Evolutionary conservation across 1,284 basidiomycete genomes (phyloP), one percentile per base, ranked within the genome.

Genomic region (Melampsora larici-populina): DNA sequence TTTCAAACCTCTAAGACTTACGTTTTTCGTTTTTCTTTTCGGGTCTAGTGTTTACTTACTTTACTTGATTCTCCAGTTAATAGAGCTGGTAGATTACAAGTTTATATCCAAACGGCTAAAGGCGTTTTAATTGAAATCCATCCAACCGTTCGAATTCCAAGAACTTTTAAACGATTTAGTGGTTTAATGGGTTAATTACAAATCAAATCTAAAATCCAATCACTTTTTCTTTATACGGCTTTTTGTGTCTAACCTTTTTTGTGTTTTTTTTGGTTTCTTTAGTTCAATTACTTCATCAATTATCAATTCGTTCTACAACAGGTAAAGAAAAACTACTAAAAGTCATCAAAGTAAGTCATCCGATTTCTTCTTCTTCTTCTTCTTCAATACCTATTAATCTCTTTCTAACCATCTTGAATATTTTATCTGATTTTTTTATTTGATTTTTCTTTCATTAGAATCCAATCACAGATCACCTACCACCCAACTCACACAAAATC

Each of bases 181-280:
- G 96, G 96, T 51, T 86, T 99, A 79, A 99, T 99, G 97, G 93
- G 94, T 94, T n/a, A n/a, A n/a, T n/a, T n/a, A n/a, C n/a, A n/a
- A n/a, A n/a, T n/a, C n/a, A n/a, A n/a, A n/a, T n/a, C n/a, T n/a
- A n/a, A n/a, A n/a, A n/a, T n/a, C n/a, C n/a, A n/a, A n/a, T n/a
- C n/a, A n/a, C n/a, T n/a, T n/a, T n/a, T n/a, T n/a, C n/a, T n/a
- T n/a, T n/a, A n/a, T n/a, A n/a, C n/a, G n/a, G n/a, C n/a, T n/a
- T n/a, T n/a, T n/a, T n/a, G n/a, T n/a, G n/a, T n/a, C n/a, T n/a
- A n/a, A n/a, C n/a, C n/a, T n/a, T n/a, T n/a, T n/a, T n/a, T n/a
- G n/a, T n/a, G 11, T 74, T 21, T 63, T 79, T 69, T 24, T 66
- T 58, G 65, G 29, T 31, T 40, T 67, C 60, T 64, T 4, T 83